Base-by-base conservation (phyloP, 1,284 basidiomycete species). In the Trichosporon asahii region DNA sequence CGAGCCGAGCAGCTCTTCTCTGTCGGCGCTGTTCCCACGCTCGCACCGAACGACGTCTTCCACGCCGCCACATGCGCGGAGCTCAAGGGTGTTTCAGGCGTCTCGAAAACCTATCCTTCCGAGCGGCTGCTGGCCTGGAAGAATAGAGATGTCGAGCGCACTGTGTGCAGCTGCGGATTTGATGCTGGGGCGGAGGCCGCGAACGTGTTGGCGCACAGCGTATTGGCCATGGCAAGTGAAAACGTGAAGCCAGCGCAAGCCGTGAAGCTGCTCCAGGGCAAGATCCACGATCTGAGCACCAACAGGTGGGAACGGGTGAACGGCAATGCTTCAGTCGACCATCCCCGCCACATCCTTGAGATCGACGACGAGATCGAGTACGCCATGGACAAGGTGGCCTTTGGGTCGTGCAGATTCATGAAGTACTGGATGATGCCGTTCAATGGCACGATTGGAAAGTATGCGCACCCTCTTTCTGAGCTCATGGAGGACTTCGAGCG, bases 371-470 rank as follows among this genome's bases (percentile, higher is more conserved):
- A 21, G 21, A 11, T 2, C 21, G 49, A 53, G 21, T 8, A 8
- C 29, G 57, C 15, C 15, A 11, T 18, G 57, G 57, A 61, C 57
- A 33, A 4, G 27, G 18, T 31, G 6, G 5, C 29, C 15, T 31
- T 9, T 3, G 57, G 57, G 7, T 2, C 15, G 0, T 61, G 57
- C 29, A 33, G n/a, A 18, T 2, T 2, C 2, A 33, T 61, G 15
- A 12, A 61, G 29, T 31, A 61, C 57, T 61, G 57, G 57, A 61
- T 61, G 57, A 29, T 61, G 57, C 57, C 57, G 5, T 61, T 61
- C 57, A 61, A 61, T 18, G 57, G 57, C 3, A 61, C 57, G 5
- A 31, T 61, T 8, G 57, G 29, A 29, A 29, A 31, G 27, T 61
- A 61, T 8, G 7, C 29, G 7, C 14, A n/a, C 29, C 29, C 27